Conservation (phyloP, 139 green algal species). For the Chlamydomonas schloesseri region DNA sequence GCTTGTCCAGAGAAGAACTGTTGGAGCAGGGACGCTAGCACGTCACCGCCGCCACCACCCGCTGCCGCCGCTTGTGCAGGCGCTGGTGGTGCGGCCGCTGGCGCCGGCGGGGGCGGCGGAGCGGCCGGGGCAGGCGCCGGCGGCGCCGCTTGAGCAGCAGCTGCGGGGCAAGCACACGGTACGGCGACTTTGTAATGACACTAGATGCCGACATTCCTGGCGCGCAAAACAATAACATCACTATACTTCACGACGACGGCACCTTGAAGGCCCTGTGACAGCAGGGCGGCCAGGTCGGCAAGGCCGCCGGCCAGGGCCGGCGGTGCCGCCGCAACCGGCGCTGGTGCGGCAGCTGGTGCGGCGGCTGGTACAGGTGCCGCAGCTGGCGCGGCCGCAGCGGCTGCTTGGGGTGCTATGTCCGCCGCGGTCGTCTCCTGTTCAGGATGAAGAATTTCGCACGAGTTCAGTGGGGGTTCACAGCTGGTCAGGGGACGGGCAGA, state of each 20-base stretch:
- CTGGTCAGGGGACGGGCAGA: neutral
- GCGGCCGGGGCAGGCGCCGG: neutral
- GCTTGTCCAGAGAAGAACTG: conserved; percentile 5
- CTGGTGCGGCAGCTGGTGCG: neutral
- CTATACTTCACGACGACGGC: too few species aligned
- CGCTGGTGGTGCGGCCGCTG: neutral
- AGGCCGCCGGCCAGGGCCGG: neutral
- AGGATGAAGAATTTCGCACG: too few species aligned
- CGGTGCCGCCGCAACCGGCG: neutral
- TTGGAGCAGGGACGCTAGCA: conserved; percentile 2
- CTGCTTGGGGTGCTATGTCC: neutral
- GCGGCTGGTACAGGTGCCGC: neutral
- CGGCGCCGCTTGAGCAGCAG: neutral
- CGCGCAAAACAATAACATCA: too few species aligned
- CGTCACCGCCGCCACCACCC: neutral
- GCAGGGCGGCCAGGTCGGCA: neutral
- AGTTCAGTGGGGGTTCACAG: neutral
- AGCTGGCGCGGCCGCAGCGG: neutral
- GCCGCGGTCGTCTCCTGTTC: neutral
- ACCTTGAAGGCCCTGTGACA: conserved; percentile 20
- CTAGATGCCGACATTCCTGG: too few species aligned
- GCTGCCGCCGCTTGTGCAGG: neutral
- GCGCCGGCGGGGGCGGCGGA: neutral
- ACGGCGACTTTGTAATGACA: too few species aligned
- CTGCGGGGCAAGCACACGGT: neutral